Percentiles rank a stretch among this genome's conserved stretches.
Evolutionary conservation across 2,329 filamentous ascomycete genomes (phyloP).

Genomic region (Nemania bipapillata): DNA sequence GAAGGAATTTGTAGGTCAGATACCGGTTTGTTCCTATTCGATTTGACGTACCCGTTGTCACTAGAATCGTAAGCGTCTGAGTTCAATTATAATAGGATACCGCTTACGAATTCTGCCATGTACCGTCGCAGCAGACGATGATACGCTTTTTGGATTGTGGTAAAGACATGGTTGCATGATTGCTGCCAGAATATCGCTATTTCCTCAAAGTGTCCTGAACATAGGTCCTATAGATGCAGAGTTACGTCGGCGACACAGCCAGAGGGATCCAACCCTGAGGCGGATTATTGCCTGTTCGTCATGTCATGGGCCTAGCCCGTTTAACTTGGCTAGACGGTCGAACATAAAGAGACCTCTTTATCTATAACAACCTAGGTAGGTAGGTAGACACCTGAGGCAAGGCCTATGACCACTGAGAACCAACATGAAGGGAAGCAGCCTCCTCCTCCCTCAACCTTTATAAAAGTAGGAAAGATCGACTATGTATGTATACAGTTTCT

Average conservation of each 20-base stretch:
- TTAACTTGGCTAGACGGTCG: neutral
- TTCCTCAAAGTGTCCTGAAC: neutral
- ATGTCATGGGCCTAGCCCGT: neutral
- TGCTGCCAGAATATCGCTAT: neutral
- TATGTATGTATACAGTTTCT: neutral
- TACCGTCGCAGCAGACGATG: conserved; percentile 65
- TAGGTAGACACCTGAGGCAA: neutral
- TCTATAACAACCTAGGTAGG: neutral
- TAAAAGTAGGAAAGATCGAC: conserved; percentile 5
- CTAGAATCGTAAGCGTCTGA: conserved; percentile 42
- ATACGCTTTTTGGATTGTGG: conserved; percentile 57
- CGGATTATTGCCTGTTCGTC: neutral
- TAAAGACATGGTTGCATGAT: conserved; percentile 16
- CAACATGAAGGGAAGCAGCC: neutral
- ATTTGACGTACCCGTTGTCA: conserved; percentile 60
- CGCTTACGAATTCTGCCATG: conserved; percentile 62
- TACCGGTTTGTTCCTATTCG: conserved; percentile 52
- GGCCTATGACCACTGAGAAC: neutral
- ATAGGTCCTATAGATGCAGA: neutral
- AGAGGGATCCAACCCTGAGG: neutral
- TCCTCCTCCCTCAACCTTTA: neutral
- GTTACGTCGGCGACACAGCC: neutral
- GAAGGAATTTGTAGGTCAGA: conserved; percentile 64
- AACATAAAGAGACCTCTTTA: neutral
- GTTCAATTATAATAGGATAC: neutral